Conservation (phyloP, 257 asterid genomes). For the Marsdenia floribunda region DNA sequence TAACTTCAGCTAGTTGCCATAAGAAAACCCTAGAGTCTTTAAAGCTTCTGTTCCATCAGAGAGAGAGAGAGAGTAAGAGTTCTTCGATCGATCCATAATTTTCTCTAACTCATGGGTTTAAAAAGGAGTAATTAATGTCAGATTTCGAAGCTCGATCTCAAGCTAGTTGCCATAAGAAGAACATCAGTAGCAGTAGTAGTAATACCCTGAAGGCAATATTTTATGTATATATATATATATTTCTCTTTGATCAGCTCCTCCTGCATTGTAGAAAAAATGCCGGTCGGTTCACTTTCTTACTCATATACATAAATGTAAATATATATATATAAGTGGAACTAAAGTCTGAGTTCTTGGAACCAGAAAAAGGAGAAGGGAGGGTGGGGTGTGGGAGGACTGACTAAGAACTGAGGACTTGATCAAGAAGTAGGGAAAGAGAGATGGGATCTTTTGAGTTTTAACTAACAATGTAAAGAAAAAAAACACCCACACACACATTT, state of each 20-base stretch:
- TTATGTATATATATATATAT: too few species aligned
- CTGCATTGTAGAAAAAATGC: conserved; percentile 2
- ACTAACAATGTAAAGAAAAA: conserved; percentile 2
- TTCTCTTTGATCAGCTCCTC: conserved; percentile 8
- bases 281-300: background rate
- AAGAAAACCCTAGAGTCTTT: background rate
- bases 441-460: conserved; percentile 4
- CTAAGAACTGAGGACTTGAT: background rate
- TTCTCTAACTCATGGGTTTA: background rate
- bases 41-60: background rate
- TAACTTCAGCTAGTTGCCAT: too few species aligned
- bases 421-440: conserved; percentile 5
- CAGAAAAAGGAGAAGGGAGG: background rate
- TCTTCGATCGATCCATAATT: background rate
- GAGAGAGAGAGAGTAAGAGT: background rate
- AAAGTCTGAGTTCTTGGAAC: conserved; percentile 4
- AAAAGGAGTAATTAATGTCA: too few species aligned
- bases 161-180: too few species aligned
- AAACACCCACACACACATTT: background rate
- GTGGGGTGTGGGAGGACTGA: background rate
- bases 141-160: too few species aligned
- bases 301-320: conserved; percentile 3
- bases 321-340: background rate
- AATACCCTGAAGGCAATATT: conserved; percentile 2
- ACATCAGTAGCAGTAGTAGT: too few species aligned